Conservation (phyloP, 192 early-diverging fungal species). For the Rhizophagus clarus region DNA sequence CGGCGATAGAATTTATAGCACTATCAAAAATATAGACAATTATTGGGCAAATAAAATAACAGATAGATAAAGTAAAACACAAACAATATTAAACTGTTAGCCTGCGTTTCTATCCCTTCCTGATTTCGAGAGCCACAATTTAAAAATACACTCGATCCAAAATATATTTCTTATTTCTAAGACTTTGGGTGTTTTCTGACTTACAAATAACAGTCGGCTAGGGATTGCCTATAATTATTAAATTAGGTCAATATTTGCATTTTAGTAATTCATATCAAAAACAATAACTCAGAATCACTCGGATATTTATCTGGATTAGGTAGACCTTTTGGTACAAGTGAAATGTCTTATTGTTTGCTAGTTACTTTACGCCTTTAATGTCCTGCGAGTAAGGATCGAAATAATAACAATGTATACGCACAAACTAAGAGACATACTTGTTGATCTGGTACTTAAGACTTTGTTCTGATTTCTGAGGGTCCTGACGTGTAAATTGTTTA, state of each 20-base stretch:
- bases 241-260: background rate
- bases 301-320: background rate
- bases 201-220: constrained; percentile 2
- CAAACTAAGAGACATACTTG: constrained; percentile 11
- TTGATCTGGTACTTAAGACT: background rate
- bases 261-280: background rate
- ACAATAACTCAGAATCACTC: constrained; percentile 8
- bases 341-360: too few relatives aligned
- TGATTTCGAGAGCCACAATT: background rate
- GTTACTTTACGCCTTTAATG: too few relatives aligned
- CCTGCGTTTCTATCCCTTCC: background rate
- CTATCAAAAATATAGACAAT: constrained; percentile 1
- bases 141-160: background rate
- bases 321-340: background rate
- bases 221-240: background rate
- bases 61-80: background rate
- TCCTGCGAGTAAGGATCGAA: background rate
- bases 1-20: constrained; percentile 14
- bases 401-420: background rate
- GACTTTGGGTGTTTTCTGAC: background rate
- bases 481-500: background rate
- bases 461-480: background rate
- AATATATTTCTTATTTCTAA: too few relatives aligned
- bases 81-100: constrained; percentile 16
- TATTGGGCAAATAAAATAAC: constrained; percentile 16